Evolutionary conservation across 805 yeast species (phyloP), one percentile per base, ranked within the genome.

Genomic region (Pichia eremophila): DNA sequence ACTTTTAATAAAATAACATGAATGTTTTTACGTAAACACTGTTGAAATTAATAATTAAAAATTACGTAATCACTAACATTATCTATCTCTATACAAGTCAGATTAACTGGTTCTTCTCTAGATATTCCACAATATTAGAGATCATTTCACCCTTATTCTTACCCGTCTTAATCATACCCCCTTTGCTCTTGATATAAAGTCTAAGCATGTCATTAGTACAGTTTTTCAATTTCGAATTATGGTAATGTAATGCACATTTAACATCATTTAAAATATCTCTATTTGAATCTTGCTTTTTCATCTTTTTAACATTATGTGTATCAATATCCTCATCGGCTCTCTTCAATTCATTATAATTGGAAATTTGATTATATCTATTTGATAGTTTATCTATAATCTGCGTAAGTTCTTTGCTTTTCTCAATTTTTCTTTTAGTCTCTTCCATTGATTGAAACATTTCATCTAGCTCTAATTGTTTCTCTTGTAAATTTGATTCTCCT

Each of bases 111-210:
- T 15, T 15, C 9, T 34, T 45, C 19, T 17, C 25, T 40, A 49
- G 56, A 45, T 55, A 62, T 10, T 58, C 63, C 1, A 37, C 46
- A 22, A 77, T 73, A 49, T 69, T 72, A 9, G 63, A 67, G 17
- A 76, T 63, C 59, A 74, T 57, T 32, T 68, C 79, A 15, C 54
- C 64, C 54, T 75, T 77, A 43, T 62, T 69, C 2, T 64, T 54
- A 0, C 70, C 78, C 28, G 53, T 48, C 29, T 60, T 63, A 18
- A 72, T 71, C 40, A 52, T 41, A 28, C 57, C 62, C 39, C 64
- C 62, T 51, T 72, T 67, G 25, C 64, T 58, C 19, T 54, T 57
- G 43, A 68, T 66, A 50, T 71, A 73, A 22, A 57, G 51, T 8
- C 49, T 46, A 61, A 51, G 32, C n/a, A 34, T 32, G 11, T 46